Evolutionary conservation across 164 flowering plant genomes (phyloP).

Genomic region (Liriodendron chinense): DNA sequence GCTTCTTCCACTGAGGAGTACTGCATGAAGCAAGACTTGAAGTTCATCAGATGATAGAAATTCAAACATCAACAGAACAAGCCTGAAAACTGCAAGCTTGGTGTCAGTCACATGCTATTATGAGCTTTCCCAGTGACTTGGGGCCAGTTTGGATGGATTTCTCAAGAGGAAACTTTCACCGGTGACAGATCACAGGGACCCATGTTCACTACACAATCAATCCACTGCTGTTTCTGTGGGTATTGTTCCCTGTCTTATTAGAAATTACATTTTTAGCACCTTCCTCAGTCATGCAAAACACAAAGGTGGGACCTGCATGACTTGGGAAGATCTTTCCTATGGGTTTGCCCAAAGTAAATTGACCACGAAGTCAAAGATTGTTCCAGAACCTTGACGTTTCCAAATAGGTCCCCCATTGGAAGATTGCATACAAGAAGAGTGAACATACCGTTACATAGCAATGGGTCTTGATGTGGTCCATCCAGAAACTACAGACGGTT

Average conservation of each 20-base stretch:
- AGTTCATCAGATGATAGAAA: background rate
- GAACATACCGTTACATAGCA: slow-evolving; percentile 76
- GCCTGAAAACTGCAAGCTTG: background rate
- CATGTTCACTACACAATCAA: background rate
- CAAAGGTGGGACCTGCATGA: background rate
- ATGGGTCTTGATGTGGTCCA: slow-evolving; percentile 99
- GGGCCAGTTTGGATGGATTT: too few species aligned
- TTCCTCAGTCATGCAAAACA: background rate
- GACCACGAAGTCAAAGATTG: background rate
- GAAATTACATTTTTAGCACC: background rate
- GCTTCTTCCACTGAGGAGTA: slow-evolving; percentile 90
- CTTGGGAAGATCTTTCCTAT: too few species aligned
- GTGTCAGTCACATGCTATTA: too few species aligned
- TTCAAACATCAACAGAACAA: too few species aligned
- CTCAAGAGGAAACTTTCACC: too few species aligned
- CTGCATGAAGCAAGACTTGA: slow-evolving; percentile 37
- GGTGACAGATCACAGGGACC: background rate
- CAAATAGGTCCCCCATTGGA: background rate
- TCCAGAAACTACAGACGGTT: slow-evolving; percentile 76
- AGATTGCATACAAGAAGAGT: background rate
- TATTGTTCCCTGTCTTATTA: background rate
- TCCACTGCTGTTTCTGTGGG: background rate
- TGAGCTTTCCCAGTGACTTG: too few species aligned
- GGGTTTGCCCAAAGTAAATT: background rate
- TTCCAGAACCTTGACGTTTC: background rate